A percentile compares a stretch with the other conserved stretches of the same genome.
These are phyloP conservation scores for Aspergillus mulundensis DNA, from an alignment of 495 filamentous ascomycete genomes.

Conservation along the genomic window DNA sequence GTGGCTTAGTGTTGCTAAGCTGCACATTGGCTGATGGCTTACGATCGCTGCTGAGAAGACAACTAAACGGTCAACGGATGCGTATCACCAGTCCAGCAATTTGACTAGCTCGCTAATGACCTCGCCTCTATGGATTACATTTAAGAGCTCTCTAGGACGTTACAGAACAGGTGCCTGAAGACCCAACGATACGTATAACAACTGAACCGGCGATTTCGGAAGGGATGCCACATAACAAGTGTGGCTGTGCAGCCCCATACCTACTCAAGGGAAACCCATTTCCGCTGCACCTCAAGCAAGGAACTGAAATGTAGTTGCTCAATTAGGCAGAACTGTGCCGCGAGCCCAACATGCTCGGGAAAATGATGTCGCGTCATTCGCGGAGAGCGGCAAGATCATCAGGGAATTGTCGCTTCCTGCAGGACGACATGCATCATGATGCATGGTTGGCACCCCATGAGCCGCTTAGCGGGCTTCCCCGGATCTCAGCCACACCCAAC, in stretches of 20 bases:
- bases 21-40: no score
- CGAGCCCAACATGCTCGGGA: background rate
- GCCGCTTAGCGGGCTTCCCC: constrained; percentile 12
- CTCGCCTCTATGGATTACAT: no score
- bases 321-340: constrained; percentile 9
- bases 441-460: background rate
- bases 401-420: constrained; percentile 9
- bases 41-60: no score
- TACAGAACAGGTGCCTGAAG: no score
- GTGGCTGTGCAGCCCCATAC: background rate
- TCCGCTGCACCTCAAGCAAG: constrained; percentile 1
- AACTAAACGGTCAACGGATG: no score
- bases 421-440: background rate
- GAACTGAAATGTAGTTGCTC: background rate
- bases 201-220: background rate
- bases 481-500: constrained; percentile 14
- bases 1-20: no score
- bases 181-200: no score
- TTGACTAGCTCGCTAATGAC: no score
- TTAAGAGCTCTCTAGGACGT: no score
- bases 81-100: no score
- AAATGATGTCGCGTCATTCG: background rate
- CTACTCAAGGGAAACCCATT: background rate
- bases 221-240: background rate
- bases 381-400: constrained; percentile 2